Evolutionary conservation across 2,329 filamentous ascomycete genomes (phyloP).

Genomic region (Metarhizium robertsii): DNA sequence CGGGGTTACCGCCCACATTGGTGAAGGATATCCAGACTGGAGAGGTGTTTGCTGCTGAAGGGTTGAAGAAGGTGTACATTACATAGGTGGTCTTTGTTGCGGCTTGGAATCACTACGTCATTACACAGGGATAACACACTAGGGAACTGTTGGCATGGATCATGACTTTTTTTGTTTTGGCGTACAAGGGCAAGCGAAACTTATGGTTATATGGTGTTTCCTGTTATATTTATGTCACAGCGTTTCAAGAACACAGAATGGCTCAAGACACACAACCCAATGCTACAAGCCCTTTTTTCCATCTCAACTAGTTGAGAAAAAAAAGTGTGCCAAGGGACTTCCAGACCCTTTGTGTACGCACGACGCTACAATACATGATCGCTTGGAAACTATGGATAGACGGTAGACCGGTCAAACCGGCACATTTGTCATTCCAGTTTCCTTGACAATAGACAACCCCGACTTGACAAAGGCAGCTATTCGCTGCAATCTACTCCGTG

Average conservation of each 20-base stretch:
- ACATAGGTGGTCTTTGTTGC: constrained; percentile 38
- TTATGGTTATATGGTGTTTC: too few relatives aligned
- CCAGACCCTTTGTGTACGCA: neutral
- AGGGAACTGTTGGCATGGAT: neutral
- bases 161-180: neutral
- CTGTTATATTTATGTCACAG: neutral
- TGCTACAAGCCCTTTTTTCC: neutral
- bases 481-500: neutral
- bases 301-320: neutral
- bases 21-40: constrained; percentile 75
- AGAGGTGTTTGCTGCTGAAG: constrained; percentile 50
- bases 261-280: too few relatives aligned
- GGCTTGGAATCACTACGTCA: neutral
- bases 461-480: neutral
- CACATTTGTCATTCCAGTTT: neutral
- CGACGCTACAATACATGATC: neutral
- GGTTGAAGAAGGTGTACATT: constrained; percentile 84
- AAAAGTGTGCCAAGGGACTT: neutral
- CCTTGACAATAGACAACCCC: neutral
- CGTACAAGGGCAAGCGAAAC: neutral
- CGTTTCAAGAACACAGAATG: neutral
- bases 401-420: neutral
- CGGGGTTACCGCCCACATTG: constrained; percentile 55
- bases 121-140: neutral
- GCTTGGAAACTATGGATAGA: neutral